These are phyloP conservation scores for Prunus yedoensis DNA, from an alignment of 331 rosid species.

Conservation along the genomic window DNA sequence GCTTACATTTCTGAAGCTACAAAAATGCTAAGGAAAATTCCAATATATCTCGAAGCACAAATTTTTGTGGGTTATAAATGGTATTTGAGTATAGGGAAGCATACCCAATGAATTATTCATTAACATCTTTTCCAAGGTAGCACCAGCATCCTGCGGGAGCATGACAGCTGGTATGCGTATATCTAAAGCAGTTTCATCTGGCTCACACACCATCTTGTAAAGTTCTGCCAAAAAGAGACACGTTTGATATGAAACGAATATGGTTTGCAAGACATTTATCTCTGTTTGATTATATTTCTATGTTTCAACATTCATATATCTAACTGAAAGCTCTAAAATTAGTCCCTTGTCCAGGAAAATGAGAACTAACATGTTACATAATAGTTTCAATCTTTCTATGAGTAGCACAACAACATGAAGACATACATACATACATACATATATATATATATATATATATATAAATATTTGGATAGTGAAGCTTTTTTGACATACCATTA, in stretches of 20 bases:
- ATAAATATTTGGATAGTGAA: background rate
- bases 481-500: background rate
- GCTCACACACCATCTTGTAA: slow-evolving; percentile 99
- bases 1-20: background rate
- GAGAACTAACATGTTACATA: background rate
- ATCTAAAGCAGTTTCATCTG: slow-evolving; percentile 79
- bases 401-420: background rate
- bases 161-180: slow-evolving; percentile 93
- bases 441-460: no score
- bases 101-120: slow-evolving; percentile 61
- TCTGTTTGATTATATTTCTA: background rate
- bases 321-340: background rate
- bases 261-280: background rate
- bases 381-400: background rate
- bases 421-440: background rate
- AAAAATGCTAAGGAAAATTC: background rate
- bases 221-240: slow-evolving; percentile 65
- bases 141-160: slow-evolving; percentile 96
- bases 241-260: slow-evolving; percentile 8
- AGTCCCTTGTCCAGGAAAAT: background rate
- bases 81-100: slow-evolving; percentile 7
- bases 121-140: slow-evolving; percentile 75
- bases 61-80: background rate
- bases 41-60: slow-evolving; percentile 1
- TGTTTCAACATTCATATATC: background rate